Evolutionary conservation across 257 asterid genomes (phyloP), one percentile per base, ranked within the genome.

Genomic region (Solanum megistacrolobum): DNA sequence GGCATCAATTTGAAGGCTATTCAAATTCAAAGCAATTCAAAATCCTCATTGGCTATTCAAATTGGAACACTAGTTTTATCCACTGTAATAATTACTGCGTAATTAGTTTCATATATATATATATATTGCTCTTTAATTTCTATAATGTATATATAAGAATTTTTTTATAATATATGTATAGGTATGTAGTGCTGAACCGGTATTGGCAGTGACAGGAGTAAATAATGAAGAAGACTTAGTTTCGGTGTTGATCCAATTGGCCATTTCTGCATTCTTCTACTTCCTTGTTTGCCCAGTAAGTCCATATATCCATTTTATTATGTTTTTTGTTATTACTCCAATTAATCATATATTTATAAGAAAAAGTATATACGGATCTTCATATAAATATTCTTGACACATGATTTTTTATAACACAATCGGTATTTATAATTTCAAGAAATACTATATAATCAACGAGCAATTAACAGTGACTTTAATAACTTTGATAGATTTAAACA

Each of bases 221-320:
- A 94, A 92, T 85, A 91, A 94, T 29, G 98, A 90, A 55, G 94
- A 92, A 46, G 97, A 93, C 90, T 73, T 94, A 74, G 39, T 46
- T 78, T 93, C 92, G 98, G 88, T 89, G 87, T 87, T 96, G 91
- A 93, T 90, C 84, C 99, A 96, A 72, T 76, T 79, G 39, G 99
- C 93, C 38, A 93, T 96, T 89, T 89, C 96, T 29, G 96, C 95
- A 85, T 95, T 95, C 95, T 9, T 95, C 2, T 96, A 96, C 90
- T 96, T 96, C 92, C 71, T 96, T 39, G 93, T 94, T 16, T 74
- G 46, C 82, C 99, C 99, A 18, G 98, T 96, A 87, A 93, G 95
- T 90, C 18, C 71, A 65, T 52, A 18, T 52, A 52, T 62, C 71
- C 31, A 62, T 62, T 62, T 62, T 62, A n/a, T 62, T 16, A 1